These are phyloP conservation scores for Fusarium pseudocircinatum DNA, from an alignment of 2,329 filamentous ascomycete species.

Conservation along the genomic window DNA sequence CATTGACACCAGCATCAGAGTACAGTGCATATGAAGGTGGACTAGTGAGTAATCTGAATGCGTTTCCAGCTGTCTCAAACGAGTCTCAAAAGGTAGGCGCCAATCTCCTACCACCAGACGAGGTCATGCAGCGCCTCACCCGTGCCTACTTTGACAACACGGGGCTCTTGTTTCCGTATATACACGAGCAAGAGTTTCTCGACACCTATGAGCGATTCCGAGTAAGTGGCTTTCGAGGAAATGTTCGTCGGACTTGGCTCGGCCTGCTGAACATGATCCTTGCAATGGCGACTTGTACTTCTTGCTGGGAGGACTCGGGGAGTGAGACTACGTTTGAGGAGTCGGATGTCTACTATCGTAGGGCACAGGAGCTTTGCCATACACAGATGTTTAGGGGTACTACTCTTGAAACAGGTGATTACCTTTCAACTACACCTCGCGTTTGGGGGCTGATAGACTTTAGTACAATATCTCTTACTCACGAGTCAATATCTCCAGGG, in stretches of 20 bases:
- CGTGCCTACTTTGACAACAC: slow-evolving; percentile 42
- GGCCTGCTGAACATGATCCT: slow-evolving; percentile 61
- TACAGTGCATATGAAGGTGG: background rate
- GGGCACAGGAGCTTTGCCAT: slow-evolving; percentile 56
- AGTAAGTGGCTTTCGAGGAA: slow-evolving; percentile 38
- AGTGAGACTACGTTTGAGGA: slow-evolving; percentile 39
- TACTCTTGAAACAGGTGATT: slow-evolving; percentile 54
- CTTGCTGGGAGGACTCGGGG: slow-evolving; percentile 15
- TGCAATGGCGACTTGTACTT: slow-evolving; percentile 54
- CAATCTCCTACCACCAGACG: slow-evolving; percentile 31
- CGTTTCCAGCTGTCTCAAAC: background rate
- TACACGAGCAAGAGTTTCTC: slow-evolving; percentile 42
- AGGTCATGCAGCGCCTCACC: slow-evolving; percentile 32
- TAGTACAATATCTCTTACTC: slow-evolving; percentile 60
- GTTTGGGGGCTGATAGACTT: background rate
- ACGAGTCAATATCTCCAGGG: slow-evolving; percentile 63
- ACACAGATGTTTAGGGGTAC: slow-evolving; percentile 52
- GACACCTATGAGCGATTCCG: slow-evolving; percentile 32
- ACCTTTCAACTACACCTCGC: rapidly evolving
- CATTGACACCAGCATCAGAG: background rate
- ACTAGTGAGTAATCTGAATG: background rate
- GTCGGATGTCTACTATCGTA: slow-evolving; percentile 57
- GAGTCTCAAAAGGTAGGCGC: background rate
- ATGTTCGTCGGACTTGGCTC: slow-evolving; percentile 59
- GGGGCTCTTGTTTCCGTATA: slow-evolving; percentile 45